phyloP scores from a whole-genome alignment of 2,329 filamentous ascomycete genomes.

The Penicillium sp. region DNA sequence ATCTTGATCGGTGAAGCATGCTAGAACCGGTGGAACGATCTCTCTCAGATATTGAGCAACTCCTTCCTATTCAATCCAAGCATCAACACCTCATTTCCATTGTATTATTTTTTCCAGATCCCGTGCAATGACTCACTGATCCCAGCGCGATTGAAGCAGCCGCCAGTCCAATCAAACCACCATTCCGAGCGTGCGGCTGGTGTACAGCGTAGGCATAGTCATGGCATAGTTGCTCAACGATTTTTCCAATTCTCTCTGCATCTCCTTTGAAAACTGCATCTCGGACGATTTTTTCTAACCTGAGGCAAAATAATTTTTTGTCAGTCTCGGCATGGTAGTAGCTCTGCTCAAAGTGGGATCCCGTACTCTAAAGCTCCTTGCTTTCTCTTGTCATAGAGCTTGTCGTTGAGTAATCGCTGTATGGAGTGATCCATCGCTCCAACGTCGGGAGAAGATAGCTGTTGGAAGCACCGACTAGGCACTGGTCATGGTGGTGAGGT shows the following conservation, averaged over 20 bases:
- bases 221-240: slow-evolving; percentile 93
- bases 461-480: slow-evolving; percentile 21
- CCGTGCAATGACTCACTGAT: slow-evolving; percentile 56
- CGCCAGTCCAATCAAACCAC: slow-evolving; percentile 88
- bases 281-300: slow-evolving; percentile 84
- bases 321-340: background rate
- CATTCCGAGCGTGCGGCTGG: slow-evolving; percentile 92
- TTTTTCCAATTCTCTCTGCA: slow-evolving; percentile 71
- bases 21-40: slow-evolving; percentile 92
- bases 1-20: slow-evolving; percentile 98
- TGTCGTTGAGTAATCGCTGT: slow-evolving; percentile 89
- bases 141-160: slow-evolving; percentile 94
- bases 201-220: slow-evolving; percentile 97
- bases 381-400: slow-evolving; percentile 98
- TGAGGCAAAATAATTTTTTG: slow-evolving; percentile 34
- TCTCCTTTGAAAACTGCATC: slow-evolving; percentile 73
- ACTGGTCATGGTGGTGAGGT: slow-evolving; percentile 23
- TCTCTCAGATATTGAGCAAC: slow-evolving; percentile 85
- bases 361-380: slow-evolving; percentile 90
- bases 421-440: slow-evolving; percentile 75
- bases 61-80: slow-evolving; percentile 53
- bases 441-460: slow-evolving; percentile 14
- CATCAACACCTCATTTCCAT: slow-evolving; percentile 4
- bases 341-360: slow-evolving; percentile 1
- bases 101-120: background rate